phyloP scores from a whole-genome alignment of 805 yeast genomes.

The Hemisphaericaspora nanyangensis region DNA sequence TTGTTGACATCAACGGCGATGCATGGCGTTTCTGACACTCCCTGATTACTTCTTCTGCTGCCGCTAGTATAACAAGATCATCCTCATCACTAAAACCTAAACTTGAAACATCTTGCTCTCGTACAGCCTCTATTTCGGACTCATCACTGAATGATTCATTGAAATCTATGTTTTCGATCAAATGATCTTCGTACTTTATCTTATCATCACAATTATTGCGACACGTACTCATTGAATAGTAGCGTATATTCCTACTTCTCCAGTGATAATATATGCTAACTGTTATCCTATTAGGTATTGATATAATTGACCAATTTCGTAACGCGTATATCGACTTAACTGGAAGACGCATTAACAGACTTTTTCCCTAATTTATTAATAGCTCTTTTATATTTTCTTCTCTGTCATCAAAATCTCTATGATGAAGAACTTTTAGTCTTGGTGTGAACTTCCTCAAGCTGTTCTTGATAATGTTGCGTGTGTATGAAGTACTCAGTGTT shows the following conservation, averaged over 20 bases:
- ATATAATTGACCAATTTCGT: not conserved
- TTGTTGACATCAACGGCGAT: not conserved
- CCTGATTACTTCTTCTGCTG: not conserved
- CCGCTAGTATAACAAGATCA: slow-evolving; percentile 3
- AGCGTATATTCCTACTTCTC: not conserved
- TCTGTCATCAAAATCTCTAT: too few species aligned
- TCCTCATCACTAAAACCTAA: slow-evolving; percentile 8
- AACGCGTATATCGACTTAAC: not conserved
- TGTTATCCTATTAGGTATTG: not conserved
- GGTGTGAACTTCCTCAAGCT: too few species aligned
- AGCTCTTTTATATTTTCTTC: not conserved
- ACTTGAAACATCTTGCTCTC: not conserved
- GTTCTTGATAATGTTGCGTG: too few species aligned
- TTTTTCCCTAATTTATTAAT: too few species aligned
- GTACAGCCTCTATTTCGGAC: not conserved
- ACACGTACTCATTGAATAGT: not conserved
- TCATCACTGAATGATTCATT: not conserved
- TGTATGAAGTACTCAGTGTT: too few species aligned
- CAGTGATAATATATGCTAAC: not conserved
- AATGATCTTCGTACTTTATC: not conserved
- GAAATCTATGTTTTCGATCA: not conserved
- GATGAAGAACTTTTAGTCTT: too few species aligned
- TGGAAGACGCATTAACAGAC: too few species aligned
- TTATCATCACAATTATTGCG: not conserved
- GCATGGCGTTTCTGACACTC: not conserved